Base-by-base conservation (phyloP, 2,329 filamentous ascomycete species). In the Hypoxylon sp. region DNA sequence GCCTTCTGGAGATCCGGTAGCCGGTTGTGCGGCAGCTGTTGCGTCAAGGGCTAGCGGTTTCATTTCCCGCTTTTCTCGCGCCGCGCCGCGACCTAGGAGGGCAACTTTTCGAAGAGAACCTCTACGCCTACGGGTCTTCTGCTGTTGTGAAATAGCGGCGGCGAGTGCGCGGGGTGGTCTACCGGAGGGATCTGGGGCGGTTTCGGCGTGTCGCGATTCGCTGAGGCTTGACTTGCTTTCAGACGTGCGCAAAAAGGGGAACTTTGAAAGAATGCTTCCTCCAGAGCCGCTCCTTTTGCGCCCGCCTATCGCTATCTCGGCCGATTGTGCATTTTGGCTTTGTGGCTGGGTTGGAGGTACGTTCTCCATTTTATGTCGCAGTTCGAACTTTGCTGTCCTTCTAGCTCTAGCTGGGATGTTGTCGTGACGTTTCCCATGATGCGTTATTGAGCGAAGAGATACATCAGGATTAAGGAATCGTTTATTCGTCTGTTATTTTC, bases 21-120 rank as follows among this genome's bases (percentile, higher is more conserved):
- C 50, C 62, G 53, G 70, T 59, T 65, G 68, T 59, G 60, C 45
- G n/a, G 53, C 46, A 14, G 48, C 38, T 13, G 67, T 64, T 32
- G 67, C 82, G 60, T 85, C 80, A 60, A 85, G 79, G 19, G 78
- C 79, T 63, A 84, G 73, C 17, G 81, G 77, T 60, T 82, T 86
- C 61, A 79, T 80, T 61, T 89, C 89, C 71, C 82, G 86, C 75
- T 80, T 85, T 72, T 88, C 89, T 66, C 87, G 85, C 78, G 87
- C 89, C 60, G 85, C 88, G 67, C 91, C 90, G 68, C 91, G 91
- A 14, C 93, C 93, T 17, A 97, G 84, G 52, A 97, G 83, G 25
- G 93, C 94, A 10, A 93, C 93, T 80, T 97, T 97, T 65, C 94
- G 88, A 77, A 98, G 83, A 10, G 94, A 97, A 3, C 93, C 94